phyloP scores from a whole-genome alignment of 306 rosid species.

The Dryas alaskensis region DNA sequence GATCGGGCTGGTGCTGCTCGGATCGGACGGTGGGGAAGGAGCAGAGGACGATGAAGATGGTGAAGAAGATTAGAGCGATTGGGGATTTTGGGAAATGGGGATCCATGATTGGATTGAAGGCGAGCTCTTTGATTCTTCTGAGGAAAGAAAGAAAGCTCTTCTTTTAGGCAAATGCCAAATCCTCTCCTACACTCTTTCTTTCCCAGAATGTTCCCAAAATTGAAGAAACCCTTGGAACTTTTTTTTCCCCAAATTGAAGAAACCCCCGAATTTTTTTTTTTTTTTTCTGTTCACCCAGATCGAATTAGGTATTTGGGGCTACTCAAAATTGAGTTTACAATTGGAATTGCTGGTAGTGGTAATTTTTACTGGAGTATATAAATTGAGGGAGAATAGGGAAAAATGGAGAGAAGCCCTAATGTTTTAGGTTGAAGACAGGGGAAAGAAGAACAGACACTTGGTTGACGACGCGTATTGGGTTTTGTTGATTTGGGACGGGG shows the following conservation, averaged over 20 bases:
- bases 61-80: slow-evolving; percentile 8
- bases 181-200: background rate
- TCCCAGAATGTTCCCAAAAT: background rate
- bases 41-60: slow-evolving; percentile 27
- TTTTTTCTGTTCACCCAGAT: background rate
- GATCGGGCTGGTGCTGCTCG: slow-evolving; percentile 16
- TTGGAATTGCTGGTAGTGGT: background rate
- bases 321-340: background rate
- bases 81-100: slow-evolving; percentile 24
- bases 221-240: background rate
- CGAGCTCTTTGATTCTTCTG: slow-evolving; percentile 23
- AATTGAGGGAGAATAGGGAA: background rate
- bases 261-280: background rate
- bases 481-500: background rate
- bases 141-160: background rate
- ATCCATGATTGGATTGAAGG: slow-evolving; percentile 31
- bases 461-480: background rate
- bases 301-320: background rate
- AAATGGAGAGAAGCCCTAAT: slow-evolving; percentile 3
- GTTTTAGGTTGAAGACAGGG: background rate
- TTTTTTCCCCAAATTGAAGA: background rate
- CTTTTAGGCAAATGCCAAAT: background rate
- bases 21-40: slow-evolving; percentile 34
- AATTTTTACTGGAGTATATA: background rate
- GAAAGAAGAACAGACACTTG: background rate